A percentile compares a stretch with the other conserved stretches of the same genome.
These are phyloP conservation scores for Datisca glomerata DNA, from an alignment of 306 rosid genomes.

Conservation along the genomic window DNA sequence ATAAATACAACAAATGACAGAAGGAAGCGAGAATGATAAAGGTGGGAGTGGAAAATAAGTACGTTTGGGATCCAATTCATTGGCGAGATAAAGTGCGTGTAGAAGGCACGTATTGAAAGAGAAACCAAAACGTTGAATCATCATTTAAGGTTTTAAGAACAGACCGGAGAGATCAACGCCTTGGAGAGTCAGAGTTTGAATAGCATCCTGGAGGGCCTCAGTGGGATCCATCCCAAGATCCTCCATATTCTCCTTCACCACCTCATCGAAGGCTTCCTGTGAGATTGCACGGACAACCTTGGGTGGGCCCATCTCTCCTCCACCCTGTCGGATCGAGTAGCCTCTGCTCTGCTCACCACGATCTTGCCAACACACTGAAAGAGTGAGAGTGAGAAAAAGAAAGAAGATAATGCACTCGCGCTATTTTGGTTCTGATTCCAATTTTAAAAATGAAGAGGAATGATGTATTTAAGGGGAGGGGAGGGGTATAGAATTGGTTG, in stretches of 20 bases:
- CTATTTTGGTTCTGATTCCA: too few species aligned
- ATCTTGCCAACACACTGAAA: too few species aligned
- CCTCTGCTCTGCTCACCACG: too few species aligned
- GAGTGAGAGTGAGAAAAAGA: too few species aligned
- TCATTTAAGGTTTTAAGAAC: background rate
- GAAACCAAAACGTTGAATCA: background rate
- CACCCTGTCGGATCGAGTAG: conserved; percentile 6
- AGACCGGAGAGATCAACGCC: conserved; percentile 91
- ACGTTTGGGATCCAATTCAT: background rate
- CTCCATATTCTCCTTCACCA: conserved; percentile 76
- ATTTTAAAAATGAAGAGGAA: too few species aligned
- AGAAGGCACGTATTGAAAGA: too few species aligned
- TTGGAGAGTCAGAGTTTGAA: conserved; percentile 72
- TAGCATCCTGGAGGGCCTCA: conserved; percentile 87
- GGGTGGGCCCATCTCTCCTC: conserved; percentile 41
- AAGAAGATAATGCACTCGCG: too few species aligned
- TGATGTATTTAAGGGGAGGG: too few species aligned
- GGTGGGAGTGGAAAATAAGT: background rate
- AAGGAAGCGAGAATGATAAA: too few species aligned
- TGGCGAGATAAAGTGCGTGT: conserved; percentile 1
- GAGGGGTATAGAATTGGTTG: too few species aligned
- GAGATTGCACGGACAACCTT: conserved; percentile 60
- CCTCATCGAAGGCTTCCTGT: conserved; percentile 80
- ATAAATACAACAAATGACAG: background rate
- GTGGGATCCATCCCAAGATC: conserved; percentile 84